Conservation (phyloP, 768 basidiomycete genomes). For the Mycena pura region DNA sequence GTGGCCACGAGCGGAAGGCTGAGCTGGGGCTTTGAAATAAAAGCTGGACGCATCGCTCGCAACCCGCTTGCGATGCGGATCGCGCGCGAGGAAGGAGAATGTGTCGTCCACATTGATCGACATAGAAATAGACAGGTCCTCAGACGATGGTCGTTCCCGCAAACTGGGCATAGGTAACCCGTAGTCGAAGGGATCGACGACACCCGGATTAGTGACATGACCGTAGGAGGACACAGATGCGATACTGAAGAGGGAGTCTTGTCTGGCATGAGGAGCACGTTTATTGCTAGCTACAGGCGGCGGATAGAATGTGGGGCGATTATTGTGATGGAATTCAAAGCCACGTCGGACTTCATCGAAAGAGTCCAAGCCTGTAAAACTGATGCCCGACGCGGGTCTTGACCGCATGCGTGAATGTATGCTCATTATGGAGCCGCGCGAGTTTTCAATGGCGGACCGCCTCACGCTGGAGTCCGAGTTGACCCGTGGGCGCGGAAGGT, state of each 20-base stretch:
- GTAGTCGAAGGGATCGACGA: constrained; percentile 78
- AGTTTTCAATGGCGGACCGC: constrained; percentile 37
- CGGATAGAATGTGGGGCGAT: constrained; percentile 72
- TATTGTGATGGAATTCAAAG: constrained; percentile 71
- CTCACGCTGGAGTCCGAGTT: constrained; percentile 52
- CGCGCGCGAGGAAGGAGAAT: constrained; percentile 62
- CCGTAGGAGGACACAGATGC: constrained; percentile 85
- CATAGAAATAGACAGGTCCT: constrained; percentile 61
- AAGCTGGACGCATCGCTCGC: constrained; percentile 83
- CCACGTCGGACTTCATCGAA: constrained; percentile 82
- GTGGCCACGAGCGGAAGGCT: constrained; percentile 54
- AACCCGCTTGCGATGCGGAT: constrained; percentile 56
- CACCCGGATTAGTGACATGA: constrained; percentile 64
- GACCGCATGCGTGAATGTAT: constrained; percentile 41
- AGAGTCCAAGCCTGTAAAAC: constrained; percentile 76
- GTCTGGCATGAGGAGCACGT: constrained; percentile 48
- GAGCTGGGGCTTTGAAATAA: constrained; percentile 62
- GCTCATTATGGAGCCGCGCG: constrained; percentile 29
- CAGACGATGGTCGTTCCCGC: constrained; percentile 61
- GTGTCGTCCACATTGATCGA: constrained; percentile 75
- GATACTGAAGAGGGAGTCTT: constrained; percentile 73
- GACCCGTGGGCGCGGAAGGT: constrained; percentile 45
- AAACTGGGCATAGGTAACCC: constrained; percentile 54
- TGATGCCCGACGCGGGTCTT: constrained; percentile 58
- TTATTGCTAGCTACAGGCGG: constrained; percentile 45